These are phyloP conservation scores for Forsythia suspensa DNA, from an alignment of 257 asterid genomes.

Conservation along the genomic window DNA sequence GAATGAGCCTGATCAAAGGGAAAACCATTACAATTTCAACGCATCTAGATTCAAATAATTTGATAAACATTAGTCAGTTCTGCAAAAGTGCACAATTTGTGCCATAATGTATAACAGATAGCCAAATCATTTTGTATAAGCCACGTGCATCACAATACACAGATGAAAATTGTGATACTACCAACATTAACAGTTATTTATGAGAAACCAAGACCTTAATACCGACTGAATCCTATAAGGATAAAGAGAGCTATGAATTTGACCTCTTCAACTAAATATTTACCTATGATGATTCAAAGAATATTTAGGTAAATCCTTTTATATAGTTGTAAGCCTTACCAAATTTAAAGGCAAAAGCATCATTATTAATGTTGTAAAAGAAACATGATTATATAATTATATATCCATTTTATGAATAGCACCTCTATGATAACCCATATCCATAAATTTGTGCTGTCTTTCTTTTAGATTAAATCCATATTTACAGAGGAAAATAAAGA, in stretches of 20 bases:
- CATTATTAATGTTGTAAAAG: no score
- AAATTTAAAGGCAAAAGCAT: neutral
- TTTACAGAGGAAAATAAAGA: neutral
- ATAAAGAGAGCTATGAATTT: conserved; percentile 8
- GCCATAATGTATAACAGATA: neutral
- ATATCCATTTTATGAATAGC: neutral
- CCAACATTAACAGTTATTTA: no score
- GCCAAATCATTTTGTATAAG: no score
- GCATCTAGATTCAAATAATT: conserved; percentile 3
- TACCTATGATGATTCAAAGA: neutral
- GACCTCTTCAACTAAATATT: neutral
- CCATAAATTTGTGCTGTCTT: neutral
- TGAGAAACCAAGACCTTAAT: no score
- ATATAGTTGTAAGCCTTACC: neutral
- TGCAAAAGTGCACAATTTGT: conserved; percentile 15
- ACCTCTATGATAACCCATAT: conserved; percentile 10
- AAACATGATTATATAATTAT: neutral
- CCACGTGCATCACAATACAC: no score
- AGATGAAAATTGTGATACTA: no score
- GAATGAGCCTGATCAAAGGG: conserved; percentile 67
- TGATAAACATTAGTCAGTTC: conserved; percentile 13
- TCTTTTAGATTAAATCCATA: neutral
- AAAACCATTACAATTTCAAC: conserved; percentile 12
- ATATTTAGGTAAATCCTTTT: neutral
- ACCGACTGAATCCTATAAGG: neutral